Base-by-base conservation (phyloP, 164 flowering plant species). In the Warburgia ugandensis region DNA sequence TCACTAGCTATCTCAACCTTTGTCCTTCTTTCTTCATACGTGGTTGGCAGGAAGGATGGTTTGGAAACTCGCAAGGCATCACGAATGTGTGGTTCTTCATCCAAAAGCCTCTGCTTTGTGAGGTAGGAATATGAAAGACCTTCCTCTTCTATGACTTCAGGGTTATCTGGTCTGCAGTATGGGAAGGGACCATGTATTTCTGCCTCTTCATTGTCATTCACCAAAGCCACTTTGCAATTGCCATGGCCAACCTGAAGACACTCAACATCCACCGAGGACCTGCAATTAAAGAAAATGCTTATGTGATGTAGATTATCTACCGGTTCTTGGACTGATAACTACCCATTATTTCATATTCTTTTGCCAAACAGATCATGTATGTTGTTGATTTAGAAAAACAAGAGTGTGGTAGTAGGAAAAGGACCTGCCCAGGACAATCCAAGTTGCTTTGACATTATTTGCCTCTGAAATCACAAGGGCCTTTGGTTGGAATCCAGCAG, bases 391-490 rank as follows among this genome's bases (percentile, higher is more conserved):
- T 8, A 5, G 13, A 37, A 37, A 36, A 7, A 1, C 14, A 14
- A 16, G 14, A 17, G 7, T 25, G 12, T 16, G 32, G 14, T 7
- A 48, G 42, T 48, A 3, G 56, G 49, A 22, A 57, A 37, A 30
- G n/a, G n/a, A 66, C 73, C 70, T 68, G 41, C 65, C 76, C 63
- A 65, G 45, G 38, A 68, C 41, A 20, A 72, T 66, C 70, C 63
- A 68, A 22, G 73, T 59, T 0, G 77, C 62, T 45, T 30, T 39
- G 11, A 30, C 48, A 23, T 38, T 49, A 56, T 28, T 66, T 12
- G 73, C 77, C 50, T 63, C 68, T 25, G 65, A 59, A 4, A 48
- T 28, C 41, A 68, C 55, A n/a, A 68, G 54, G 26, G 35, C 55
- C 50, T 22, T 57, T 6, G 66, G 61, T 37, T 43, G 36, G 50